These are phyloP conservation scores for Boletus sensibilis DNA, from an alignment of 768 basidiomycete species.

Conservation along the genomic window DNA sequence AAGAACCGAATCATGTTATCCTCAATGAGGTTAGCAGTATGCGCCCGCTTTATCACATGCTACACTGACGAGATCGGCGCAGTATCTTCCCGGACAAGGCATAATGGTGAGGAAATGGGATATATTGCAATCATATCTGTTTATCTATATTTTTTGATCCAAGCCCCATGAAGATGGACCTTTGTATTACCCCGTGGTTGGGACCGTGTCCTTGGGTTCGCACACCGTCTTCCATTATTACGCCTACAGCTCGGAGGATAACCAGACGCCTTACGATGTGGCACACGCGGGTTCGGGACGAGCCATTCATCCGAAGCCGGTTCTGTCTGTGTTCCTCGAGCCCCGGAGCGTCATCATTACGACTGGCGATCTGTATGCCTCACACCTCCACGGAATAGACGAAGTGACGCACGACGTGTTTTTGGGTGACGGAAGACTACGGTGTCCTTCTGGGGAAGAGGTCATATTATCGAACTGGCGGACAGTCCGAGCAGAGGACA, in stretches of 20 bases:
- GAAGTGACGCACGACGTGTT: slow-evolving; percentile 49
- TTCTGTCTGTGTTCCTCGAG: slow-evolving; percentile 76
- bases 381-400: slow-evolving; percentile 81
- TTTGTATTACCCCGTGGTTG: slow-evolving; percentile 81
- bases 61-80: slow-evolving; percentile 14
- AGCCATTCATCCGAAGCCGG: slow-evolving; percentile 60
- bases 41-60: slow-evolving; percentile 2
- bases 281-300: slow-evolving; percentile 40
- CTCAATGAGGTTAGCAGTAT: slow-evolving; percentile 67
- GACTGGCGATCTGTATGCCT: slow-evolving; percentile 61
- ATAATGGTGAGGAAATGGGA: slow-evolving; percentile 66
- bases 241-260: slow-evolving; percentile 42
- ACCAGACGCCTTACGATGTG: slow-evolving; percentile 16
- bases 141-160: slow-evolving; percentile 4
- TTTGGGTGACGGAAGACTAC: slow-evolving; percentile 26
- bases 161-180: slow-evolving; percentile 95
- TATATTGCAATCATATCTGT: slow-evolving; percentile 7
- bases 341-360: slow-evolving; percentile 85
- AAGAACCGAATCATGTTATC: slow-evolving; percentile 82
- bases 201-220: slow-evolving; percentile 86
- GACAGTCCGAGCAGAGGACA: slow-evolving; percentile 43
- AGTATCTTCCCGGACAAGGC: slow-evolving; percentile 89
- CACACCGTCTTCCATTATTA: slow-evolving; percentile 86
- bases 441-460: slow-evolving; percentile 28
- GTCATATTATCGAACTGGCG: slow-evolving; percentile 57